A percentile compares a stretch with the other conserved stretches of the same genome.
Conservation (phyloP, 257 asterid genomes). For the Ilex aquifolium region DNA sequence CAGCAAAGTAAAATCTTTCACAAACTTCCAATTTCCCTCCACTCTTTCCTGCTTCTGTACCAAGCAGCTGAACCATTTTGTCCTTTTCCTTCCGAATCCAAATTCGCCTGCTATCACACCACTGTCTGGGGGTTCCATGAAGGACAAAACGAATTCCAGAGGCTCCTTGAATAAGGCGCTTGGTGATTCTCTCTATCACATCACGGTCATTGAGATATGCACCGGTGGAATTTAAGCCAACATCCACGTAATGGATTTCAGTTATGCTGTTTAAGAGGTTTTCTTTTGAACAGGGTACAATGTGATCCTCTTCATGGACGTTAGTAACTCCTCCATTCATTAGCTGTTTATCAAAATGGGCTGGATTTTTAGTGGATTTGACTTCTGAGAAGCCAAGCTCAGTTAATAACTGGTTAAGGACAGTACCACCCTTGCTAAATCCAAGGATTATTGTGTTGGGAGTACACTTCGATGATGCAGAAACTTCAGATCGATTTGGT, state of each 20-base stretch:
- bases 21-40: constrained; percentile 57
- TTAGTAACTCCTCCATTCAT: constrained; percentile 21
- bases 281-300: constrained; percentile 64
- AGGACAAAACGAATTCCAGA: constrained; percentile 56
- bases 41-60: constrained; percentile 39
- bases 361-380: constrained; percentile 21
- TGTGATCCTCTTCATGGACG: constrained; percentile 29
- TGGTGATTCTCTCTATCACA: constrained; percentile 45
- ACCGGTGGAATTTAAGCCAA: constrained; percentile 73
- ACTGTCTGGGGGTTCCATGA: constrained; percentile 96
- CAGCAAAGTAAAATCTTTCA: constrained; percentile 74
- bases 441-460: constrained; percentile 77
- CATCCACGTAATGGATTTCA: constrained; percentile 90
- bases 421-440: constrained; percentile 88
- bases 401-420: constrained; percentile 80
- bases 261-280: constrained; percentile 59
- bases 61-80: constrained; percentile 56
- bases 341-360: constrained; percentile 22
- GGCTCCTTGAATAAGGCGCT: constrained; percentile 34
- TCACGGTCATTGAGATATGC: constrained; percentile 73
- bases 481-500: constrained; percentile 32
- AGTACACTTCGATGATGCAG: constrained; percentile 33
- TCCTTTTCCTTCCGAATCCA: constrained; percentile 81
- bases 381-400: constrained; percentile 54
- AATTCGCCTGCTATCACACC: constrained; percentile 65